Conservation (phyloP, 768 basidiomycete genomes). For the Chalciporus piperatus region DNA sequence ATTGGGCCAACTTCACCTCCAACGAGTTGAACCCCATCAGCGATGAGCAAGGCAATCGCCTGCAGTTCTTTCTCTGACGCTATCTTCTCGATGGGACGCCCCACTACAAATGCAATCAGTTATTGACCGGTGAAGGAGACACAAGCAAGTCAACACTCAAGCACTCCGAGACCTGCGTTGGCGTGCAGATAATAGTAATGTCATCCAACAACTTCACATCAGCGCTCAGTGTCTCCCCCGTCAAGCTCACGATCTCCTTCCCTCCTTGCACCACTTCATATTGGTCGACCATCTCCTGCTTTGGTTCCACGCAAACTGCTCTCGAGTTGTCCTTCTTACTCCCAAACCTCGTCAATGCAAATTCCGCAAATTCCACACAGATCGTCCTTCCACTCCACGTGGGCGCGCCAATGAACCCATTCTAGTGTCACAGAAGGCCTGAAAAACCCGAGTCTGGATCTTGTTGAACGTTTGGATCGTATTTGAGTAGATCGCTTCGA, state of each 20-base stretch:
- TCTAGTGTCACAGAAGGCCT: slow-evolving; percentile 94
- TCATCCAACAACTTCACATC: slow-evolving; percentile 89
- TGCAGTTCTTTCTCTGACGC: slow-evolving; percentile 96
- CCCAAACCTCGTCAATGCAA: slow-evolving; percentile 93
- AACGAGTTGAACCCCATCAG: slow-evolving; percentile 92
- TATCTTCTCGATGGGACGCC: slow-evolving; percentile 91
- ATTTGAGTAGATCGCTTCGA: slow-evolving; percentile 79
- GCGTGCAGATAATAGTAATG: slow-evolving; percentile 93
- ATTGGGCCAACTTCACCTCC: slow-evolving; percentile 97
- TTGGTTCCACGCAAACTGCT: slow-evolving; percentile 95
- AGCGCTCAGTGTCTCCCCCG: slow-evolving; percentile 91
- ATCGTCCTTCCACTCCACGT: slow-evolving; percentile 98
- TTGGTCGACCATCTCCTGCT: slow-evolving; percentile 95
- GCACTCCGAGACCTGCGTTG: no score
- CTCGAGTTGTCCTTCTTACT: slow-evolving; percentile 76
- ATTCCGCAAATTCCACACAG: slow-evolving; percentile 96
- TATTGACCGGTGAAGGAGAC: no score
- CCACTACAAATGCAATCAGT: slow-evolving; percentile 54
- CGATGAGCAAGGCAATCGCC: slow-evolving; percentile 87
- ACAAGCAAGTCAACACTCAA: no score
- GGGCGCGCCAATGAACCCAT: slow-evolving; percentile 93
- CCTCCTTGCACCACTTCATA: slow-evolving; percentile 94
- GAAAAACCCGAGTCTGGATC: slow-evolving; percentile 99
- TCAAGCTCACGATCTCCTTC: slow-evolving; percentile 91
- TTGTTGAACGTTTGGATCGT: no score